Percentiles rank a stretch among this genome's conserved stretches.
phyloP scores from a whole-genome alignment of 345 rosid genomes.

The Balakata baccata region DNA sequence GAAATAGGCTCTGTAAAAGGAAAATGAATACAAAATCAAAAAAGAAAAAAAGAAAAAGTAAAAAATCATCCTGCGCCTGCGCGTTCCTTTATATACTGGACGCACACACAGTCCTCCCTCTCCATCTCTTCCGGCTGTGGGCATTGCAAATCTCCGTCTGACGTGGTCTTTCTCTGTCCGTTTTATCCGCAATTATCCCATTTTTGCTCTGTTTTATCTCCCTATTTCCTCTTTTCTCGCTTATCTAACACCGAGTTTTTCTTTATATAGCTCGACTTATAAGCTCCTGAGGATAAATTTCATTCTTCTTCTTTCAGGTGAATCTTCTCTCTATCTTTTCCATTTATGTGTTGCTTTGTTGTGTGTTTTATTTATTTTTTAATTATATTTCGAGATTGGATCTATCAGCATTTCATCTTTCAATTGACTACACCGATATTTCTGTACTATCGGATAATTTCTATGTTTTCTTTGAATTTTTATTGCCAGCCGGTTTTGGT shows the following conservation, averaged over 20 bases:
- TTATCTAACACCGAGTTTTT: not conserved
- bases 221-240: slow-evolving; percentile 6
- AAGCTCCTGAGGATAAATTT: not conserved
- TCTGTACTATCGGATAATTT: not conserved
- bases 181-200: slow-evolving; percentile 21
- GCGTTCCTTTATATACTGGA: not conserved
- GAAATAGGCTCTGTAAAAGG: not conserved
- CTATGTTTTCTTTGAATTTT: not conserved
- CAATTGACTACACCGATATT: not conserved
- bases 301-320: not conserved
- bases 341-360: not conserved
- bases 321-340: not conserved
- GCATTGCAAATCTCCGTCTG: slow-evolving; percentile 21
- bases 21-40: not conserved
- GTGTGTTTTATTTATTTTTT: not conserved
- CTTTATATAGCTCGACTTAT: not conserved
- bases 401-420: slow-evolving; percentile 17
- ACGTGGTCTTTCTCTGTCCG: slow-evolving; percentile 30
- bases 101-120: not conserved
- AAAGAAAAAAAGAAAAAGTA: not conserved
- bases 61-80: not conserved
- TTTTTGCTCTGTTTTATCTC: not conserved
- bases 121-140: not conserved
- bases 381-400: not conserved
- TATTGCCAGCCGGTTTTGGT: not conserved